A percentile compares a stretch with the other conserved stretches of the same genome.
phyloP scores from a whole-genome alignment of 1,284 basidiomycete genomes.

The Apiotrichum gamsii region DNA sequence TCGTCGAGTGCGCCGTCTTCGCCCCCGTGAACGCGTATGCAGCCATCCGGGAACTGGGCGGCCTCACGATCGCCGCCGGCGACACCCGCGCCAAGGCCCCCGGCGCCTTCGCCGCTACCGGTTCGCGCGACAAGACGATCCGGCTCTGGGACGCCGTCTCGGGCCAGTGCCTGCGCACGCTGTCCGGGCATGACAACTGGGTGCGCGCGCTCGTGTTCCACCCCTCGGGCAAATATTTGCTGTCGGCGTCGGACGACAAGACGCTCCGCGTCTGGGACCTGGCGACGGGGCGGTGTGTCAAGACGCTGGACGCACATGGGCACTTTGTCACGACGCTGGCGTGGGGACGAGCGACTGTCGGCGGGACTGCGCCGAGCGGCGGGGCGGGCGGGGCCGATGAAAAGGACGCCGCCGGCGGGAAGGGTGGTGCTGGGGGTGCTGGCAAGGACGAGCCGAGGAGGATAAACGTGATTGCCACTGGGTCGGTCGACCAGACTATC shows the following conservation, averaged over 20 bases:
- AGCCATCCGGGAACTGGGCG: constrained; percentile 69
- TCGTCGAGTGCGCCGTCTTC: constrained; percentile 75
- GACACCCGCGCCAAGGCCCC: constrained; percentile 46
- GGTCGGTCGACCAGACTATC: constrained; percentile 64
- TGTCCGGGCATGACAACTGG: constrained; percentile 78
- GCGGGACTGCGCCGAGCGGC: constrained; percentile 16
- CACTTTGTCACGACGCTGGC: constrained; percentile 78
- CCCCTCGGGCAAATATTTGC: constrained; percentile 73
- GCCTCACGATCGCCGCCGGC: constrained; percentile 55
- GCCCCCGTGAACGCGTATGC: constrained; percentile 68
- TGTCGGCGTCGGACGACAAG: constrained; percentile 78
- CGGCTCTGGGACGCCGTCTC: constrained; percentile 75
- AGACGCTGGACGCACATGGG: constrained; percentile 75
- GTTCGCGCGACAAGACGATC: constrained; percentile 80
- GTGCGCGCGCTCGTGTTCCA: constrained; percentile 75
- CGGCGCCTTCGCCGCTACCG: constrained; percentile 66
- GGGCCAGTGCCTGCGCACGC: constrained; percentile 64
- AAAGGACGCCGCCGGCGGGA: constrained; percentile 1
- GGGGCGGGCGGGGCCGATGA: constrained; percentile 6
- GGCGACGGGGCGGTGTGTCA: constrained; percentile 65
- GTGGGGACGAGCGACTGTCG: constrained; percentile 63
- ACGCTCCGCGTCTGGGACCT: constrained; percentile 83
- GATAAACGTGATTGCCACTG: constrained; percentile 74
- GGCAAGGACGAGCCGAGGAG: constrained; percentile 53
- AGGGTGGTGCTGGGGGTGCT: not conserved